Base-by-base conservation (phyloP, 768 basidiomycete species). In the Porpolomopsis calyptriformis region DNA sequence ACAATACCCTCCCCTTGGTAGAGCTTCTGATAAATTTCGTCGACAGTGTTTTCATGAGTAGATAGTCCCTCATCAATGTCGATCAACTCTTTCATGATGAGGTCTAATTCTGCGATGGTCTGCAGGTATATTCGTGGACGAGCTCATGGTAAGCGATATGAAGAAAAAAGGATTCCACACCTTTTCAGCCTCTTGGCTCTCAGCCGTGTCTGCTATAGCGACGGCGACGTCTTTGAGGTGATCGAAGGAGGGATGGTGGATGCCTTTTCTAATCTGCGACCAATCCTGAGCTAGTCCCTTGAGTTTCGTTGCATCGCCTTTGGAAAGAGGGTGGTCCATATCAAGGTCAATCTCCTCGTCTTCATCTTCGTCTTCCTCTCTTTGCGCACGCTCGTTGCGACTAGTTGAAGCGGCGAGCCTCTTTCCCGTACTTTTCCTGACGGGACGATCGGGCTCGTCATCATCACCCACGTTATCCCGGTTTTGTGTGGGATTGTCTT, bases 1-100 rank as follows among this genome's bases (percentile, higher is more conserved):
- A 83, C 84, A 45, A 90, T 69, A n/a, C 66, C 61, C 37, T 81
- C 73, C 12, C 74, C 78, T 47, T 63, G 67, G 7, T 71, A 63
- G 19, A 88, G 58, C 31, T 65, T 60, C 52, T 85, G 78, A 31
- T 79, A 64, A 5, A 90, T 62, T 6, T 69, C 70, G 24, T 69
- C 67, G 39, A 90, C 61, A 4, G 71, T 64, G 22, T 67, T 52
- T 46, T 73, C 72, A 52, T 88, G 79, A 3, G 69, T 62, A 12
- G 60, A 63, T 66, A 88, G 76, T 53, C 82, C 77, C 2, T 71
- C 63, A 38, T 76, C 69, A 11, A 83, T 69, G 54, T 89, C 85
- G 19, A 91, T 65, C 2, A 85, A 66, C 37, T 74, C 69, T 55
- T 73, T 79, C 75, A 90, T 83, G 40, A 82, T 66, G 18, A 39